Evolutionary conservation across 257 asterid genomes (phyloP).

Genomic region (Capsicum baccatum): DNA sequence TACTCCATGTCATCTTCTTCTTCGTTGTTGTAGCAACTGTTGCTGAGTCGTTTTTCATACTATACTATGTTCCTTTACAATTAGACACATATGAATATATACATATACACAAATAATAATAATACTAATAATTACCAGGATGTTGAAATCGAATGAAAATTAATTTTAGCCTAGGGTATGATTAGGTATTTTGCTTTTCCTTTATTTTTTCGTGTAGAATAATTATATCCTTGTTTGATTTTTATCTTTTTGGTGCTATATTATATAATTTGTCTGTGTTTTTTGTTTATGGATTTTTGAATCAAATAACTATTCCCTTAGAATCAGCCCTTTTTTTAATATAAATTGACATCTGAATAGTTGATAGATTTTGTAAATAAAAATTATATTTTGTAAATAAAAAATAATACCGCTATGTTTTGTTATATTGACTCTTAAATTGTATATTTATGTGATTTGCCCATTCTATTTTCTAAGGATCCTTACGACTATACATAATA

Average conservation of each 20-base stretch:
- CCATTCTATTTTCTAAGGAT: not conserved
- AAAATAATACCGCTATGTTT: no score
- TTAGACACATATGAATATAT: not conserved
- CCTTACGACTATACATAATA: not conserved
- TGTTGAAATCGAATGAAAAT: not conserved
- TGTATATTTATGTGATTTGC: no score
- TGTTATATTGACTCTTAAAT: no score
- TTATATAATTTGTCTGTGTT: not conserved
- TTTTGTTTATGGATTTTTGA: conserved; percentile 11
- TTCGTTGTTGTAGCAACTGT: not conserved
- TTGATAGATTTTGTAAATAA: no score
- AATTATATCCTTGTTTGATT: not conserved
- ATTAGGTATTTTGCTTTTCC: not conserved
- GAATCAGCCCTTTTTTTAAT: no score
- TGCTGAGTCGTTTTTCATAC: conserved; percentile 1
- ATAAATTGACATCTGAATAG: no score
- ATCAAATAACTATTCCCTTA: not conserved
- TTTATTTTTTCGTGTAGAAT: conserved; percentile 6
- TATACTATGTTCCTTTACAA: conserved; percentile 22
- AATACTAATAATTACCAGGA: not conserved
- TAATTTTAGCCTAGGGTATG: conserved; percentile 17
- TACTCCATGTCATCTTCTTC: conserved; percentile 40
- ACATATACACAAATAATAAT: not conserved
- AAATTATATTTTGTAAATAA: no score
- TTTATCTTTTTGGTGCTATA: not conserved